These are phyloP conservation scores for Eucalyptus tenuipes DNA, from an alignment of 345 rosid species.

Conservation along the genomic window DNA sequence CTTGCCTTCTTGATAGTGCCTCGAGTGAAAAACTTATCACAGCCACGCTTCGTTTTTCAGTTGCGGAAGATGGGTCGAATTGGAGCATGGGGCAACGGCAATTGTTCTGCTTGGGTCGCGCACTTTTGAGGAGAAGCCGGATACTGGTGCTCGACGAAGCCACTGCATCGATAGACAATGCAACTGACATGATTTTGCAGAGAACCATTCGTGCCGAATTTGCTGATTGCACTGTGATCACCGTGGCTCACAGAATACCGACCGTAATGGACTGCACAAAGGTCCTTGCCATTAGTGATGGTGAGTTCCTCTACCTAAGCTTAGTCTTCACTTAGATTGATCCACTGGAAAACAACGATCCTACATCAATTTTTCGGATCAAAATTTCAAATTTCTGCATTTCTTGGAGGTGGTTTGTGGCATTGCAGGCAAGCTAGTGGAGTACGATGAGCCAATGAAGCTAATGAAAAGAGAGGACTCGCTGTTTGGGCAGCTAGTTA, in stretches of 20 bases:
- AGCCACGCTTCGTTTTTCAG: constrained; percentile 7
- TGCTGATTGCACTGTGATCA: constrained; percentile 73
- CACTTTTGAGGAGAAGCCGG: constrained; percentile 75
- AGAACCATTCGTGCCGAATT: constrained; percentile 71
- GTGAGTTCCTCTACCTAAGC: constrained; percentile 19
- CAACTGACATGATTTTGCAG: constrained; percentile 82
- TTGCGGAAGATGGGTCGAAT: constrained; percentile 83
- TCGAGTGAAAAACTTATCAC: neutral
- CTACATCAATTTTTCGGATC: neutral
- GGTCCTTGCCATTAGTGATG: constrained; percentile 83
- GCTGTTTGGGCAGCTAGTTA: constrained; percentile 67
- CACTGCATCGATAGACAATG: constrained; percentile 89
- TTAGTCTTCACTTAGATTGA: neutral
- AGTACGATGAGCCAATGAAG: constrained; percentile 69
- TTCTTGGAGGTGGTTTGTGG: neutral
- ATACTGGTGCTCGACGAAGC: constrained; percentile 90
- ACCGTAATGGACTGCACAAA: constrained; percentile 94
- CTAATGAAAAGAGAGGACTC: constrained; percentile 59
- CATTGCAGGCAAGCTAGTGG: constrained; percentile 52
- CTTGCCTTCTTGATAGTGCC: neutral
- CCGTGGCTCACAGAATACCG: constrained; percentile 92
- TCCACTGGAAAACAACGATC: neutral
- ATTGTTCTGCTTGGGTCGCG: constrained; percentile 81
- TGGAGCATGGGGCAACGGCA: constrained; percentile 99
- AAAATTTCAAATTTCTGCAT: neutral